Base-by-base conservation (phyloP, 2,329 filamentous ascomycete genomes). In the Cladosporium cucumerinum region DNA sequence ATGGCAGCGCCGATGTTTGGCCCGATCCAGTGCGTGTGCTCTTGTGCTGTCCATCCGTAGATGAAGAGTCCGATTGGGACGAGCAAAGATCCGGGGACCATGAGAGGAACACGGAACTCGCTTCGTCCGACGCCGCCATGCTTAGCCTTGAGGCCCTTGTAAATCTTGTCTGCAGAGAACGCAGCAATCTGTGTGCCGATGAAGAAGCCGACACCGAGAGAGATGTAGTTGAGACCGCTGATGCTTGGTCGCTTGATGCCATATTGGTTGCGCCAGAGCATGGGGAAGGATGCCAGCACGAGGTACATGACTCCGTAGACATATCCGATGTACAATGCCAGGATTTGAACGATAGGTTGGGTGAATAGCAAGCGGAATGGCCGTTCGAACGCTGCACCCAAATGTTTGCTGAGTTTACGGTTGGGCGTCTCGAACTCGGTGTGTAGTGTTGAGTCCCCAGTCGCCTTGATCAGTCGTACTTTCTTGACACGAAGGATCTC, bases 151-250 rank as follows among this genome's bases (percentile, higher is more conserved):
- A 78, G 74, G 10, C 65, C 64, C 36, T 75, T 75, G 72, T 78
- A 78, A 55, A 78, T 75, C 16, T 68, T 65, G 65, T 78, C 76
- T 30, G 75, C 76, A 60, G 75, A 72, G 32, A 73, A 73, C 8
- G 76, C 76, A 28, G 74, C 75, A 59, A 78, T 76, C 55, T 78
- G 76, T 1, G 75, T 77, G 8, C 83, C 87, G 1, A 84, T 73
- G 63, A 87, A 80, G 75, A 89, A 89, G 1, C 89, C 89, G 0
- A 89, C 48, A 0, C 85, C 86, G 23, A 86, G 82, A 11, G 87
- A 84, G 59, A 78, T 76, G 68, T 78, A 77, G 66, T 76, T 78
- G n/a, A 78, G 71, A 59, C 76, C 76, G 25, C 70, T 74, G 49
- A 76, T 76, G 39, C 69, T 73, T 16, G 65, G 46, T 18, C 57